Evolutionary conservation across 2,329 filamentous ascomycete genomes (phyloP), one percentile per base, ranked within the genome.

Genomic region (Penicillium paneum): DNA sequence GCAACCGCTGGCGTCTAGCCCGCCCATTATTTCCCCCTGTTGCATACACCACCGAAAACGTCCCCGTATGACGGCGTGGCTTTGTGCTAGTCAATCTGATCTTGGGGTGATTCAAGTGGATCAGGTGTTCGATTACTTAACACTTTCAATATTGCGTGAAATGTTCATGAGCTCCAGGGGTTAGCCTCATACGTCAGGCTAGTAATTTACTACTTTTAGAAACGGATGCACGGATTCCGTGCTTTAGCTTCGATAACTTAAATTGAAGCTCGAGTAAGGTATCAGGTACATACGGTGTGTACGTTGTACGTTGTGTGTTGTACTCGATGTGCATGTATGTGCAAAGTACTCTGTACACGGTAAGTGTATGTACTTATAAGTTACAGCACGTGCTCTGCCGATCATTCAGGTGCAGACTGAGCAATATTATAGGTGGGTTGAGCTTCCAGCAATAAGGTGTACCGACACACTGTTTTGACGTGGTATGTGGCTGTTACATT

Each of bases 381-480:
- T n/a, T n/a, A n/a, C 13, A 12, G 29, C 29, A 52, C 49, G 43
- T 49, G 50, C 56, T 50, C 26, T 39, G 44, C 49, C n/a, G 35
- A 54, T 35, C 36, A 11, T 42, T 34, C 32, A 24, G 24, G 8
- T 8, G 11, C 11, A 1, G 6, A 46, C 24, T 2, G 1, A 2
- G 5, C 24, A 1, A 1, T 26, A 1, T 59, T 24, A 64, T 55
- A 64, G 61, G 63, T 54, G 63, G 63, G 52, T 53, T 40, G 13
- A 8, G 21, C 15, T 49, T 21, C 63, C 60, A 61, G 56, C 61
- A 65, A 65, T 63, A 28, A 54, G 35, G 17, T 13, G 26, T 28
- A 24, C 17, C 12, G 21, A 31, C 17, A 15, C 2, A 3, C 2
- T 13, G 35, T 34, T 28, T 35, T 10, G n/a, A 15, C n/a, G 8